Percentiles rank a stretch among this genome's conserved stretches.
These are phyloP conservation scores for Chaetomium fimeti DNA, from an alignment of 495 filamentous ascomycete genomes.

Conservation along the genomic window DNA sequence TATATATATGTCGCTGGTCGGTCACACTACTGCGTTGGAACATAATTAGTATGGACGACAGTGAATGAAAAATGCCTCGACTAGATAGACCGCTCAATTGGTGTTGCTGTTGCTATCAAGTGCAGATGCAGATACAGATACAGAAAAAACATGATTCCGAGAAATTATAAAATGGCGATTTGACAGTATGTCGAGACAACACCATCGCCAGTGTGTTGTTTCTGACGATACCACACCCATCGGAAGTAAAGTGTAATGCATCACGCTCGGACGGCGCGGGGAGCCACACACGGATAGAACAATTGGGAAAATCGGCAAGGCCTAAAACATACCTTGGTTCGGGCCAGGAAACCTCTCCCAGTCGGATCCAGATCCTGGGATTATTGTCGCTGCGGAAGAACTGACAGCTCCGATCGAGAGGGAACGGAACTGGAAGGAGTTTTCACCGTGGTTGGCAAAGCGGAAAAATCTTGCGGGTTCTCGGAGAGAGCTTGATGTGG, in stretches of 20 bases:
- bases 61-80: not conserved
- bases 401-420: conserved; percentile 33
- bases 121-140: not conserved
- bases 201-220: not conserved
- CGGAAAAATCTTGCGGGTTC: conserved; percentile 17
- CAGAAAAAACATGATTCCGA: not conserved
- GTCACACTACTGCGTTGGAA: conserved; percentile 17
- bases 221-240: not conserved
- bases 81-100: conserved; percentile 24
- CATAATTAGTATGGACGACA: conserved; percentile 26
- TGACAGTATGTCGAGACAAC: conserved; percentile 8
- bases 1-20: conserved; percentile 12
- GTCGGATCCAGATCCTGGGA: conserved; percentile 31
- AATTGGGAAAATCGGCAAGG: conserved; percentile 12
- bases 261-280: too few species aligned
- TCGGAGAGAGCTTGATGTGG: conserved; percentile 16
- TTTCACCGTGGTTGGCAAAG: conserved; percentile 32
- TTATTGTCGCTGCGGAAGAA: conserved; percentile 41
- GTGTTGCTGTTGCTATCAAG: conserved; percentile 14
- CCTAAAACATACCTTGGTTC: conserved; percentile 35
- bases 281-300: not conserved
- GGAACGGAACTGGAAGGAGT: conserved; percentile 36
- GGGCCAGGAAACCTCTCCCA: conserved; percentile 34
- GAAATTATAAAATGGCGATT: not conserved
- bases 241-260: not conserved